Evolutionary conservation across 2,329 filamentous ascomycete genomes (phyloP).

Genomic region (Ceratocystis cubensis): DNA sequence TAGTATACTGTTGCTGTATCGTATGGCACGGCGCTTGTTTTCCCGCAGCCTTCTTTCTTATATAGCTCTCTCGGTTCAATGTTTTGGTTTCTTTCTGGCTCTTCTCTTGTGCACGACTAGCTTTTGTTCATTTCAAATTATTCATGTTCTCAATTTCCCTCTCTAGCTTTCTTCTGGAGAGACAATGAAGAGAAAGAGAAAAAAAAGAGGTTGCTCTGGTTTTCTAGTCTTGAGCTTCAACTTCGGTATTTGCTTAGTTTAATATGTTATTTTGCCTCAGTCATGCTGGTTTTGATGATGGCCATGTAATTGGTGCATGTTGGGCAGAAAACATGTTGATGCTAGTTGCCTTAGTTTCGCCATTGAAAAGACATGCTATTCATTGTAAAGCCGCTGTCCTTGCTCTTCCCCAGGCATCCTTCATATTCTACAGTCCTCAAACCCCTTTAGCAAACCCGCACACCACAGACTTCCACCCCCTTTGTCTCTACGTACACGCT

Average conservation of each 20-base stretch:
- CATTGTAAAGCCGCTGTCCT: background rate
- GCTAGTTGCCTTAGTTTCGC: too few relatives aligned
- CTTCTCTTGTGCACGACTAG: background rate
- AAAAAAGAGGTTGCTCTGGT: too few relatives aligned
- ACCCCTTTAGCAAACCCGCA: constrained; percentile 47
- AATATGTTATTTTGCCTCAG: background rate
- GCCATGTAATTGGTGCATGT: too few relatives aligned
- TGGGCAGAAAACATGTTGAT: too few relatives aligned
- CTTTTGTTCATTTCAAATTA: background rate
- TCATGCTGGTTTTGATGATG: background rate
- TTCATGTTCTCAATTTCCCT: too few relatives aligned
- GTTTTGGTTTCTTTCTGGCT: background rate
- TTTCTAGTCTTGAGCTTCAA: too few relatives aligned
- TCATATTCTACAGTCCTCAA: too few relatives aligned
- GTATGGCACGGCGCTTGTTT: background rate
- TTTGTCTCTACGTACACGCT: constrained; percentile 52
- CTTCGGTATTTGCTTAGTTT: background rate
- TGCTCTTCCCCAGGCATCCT: background rate
- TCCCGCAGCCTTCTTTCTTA: background rate
- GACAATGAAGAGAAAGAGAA: too few relatives aligned
- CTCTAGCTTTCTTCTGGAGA: too few relatives aligned
- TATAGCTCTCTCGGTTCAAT: background rate
- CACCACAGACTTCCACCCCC: constrained; percentile 61
- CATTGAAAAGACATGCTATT: too few relatives aligned
- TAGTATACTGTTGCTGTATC: background rate